These are phyloP conservation scores for Fusarium acutatum DNA, from an alignment of 2,329 filamentous ascomycete species.

Conservation along the genomic window DNA sequence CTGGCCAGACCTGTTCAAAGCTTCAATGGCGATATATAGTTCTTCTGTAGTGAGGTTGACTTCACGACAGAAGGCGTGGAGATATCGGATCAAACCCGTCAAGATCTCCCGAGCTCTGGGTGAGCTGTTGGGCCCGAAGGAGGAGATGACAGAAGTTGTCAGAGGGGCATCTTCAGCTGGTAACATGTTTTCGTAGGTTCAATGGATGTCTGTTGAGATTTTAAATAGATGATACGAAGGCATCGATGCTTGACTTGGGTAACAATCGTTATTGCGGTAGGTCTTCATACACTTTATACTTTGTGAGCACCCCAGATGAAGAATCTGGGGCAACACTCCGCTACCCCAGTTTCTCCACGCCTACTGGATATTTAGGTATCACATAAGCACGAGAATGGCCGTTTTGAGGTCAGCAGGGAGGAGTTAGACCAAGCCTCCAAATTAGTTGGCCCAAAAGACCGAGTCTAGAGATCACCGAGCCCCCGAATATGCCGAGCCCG, in stretches of 20 bases:
- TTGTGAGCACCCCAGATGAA: background rate
- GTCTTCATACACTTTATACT: background rate
- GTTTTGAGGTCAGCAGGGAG: rapidly evolving
- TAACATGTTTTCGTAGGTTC: background rate
- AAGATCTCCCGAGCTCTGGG: background rate
- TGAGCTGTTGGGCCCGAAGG: background rate
- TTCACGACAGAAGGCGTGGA: background rate
- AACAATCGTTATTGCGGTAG: rapidly evolving
- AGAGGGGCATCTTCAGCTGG: background rate
- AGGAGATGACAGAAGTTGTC: background rate
- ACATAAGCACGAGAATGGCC: no score
- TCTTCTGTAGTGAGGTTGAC: background rate
- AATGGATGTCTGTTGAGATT: rapidly evolving
- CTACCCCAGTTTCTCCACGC: background rate
- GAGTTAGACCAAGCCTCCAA: background rate
- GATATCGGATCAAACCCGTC: background rate
- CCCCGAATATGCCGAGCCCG: background rate
- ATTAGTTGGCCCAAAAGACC: background rate
- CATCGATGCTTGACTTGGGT: rapidly evolving
- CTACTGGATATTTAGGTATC: rapidly evolving
- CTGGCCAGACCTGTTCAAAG: background rate
- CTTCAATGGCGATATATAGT: background rate
- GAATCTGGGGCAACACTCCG: background rate
- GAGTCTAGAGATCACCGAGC: background rate
- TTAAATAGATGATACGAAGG: rapidly evolving